A percentile compares a stretch with the other conserved stretches of the same genome.
These are phyloP conservation scores for Boletus patriciae DNA, from an alignment of 768 basidiomycete genomes.

Conservation along the genomic window DNA sequence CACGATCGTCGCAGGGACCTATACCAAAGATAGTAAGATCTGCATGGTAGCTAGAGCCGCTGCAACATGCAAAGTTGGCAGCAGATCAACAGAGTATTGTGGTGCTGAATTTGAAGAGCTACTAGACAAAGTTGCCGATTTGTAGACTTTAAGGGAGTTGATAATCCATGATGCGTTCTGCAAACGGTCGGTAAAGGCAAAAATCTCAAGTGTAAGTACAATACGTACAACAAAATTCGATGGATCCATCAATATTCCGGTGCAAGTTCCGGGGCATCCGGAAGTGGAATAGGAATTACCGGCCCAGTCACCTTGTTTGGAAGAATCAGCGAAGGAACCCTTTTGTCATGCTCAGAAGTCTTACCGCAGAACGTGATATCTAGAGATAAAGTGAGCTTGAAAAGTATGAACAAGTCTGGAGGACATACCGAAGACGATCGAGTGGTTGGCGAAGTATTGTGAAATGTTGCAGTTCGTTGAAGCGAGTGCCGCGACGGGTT, in stretches of 20 bases:
- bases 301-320: constrained; percentile 70
- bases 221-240: constrained; percentile 64
- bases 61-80: constrained; percentile 12
- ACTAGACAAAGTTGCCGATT: constrained; percentile 49
- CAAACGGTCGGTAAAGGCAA: constrained; percentile 5
- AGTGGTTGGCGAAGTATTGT: constrained; percentile 64
- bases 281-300: constrained; percentile 76
- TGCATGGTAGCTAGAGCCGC: constrained; percentile 11
- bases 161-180: constrained; percentile 84
- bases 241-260: constrained; percentile 61
- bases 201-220: background rate
- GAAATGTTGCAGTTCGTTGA: constrained; percentile 56
- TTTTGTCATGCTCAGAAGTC: constrained; percentile 13
- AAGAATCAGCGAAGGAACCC: constrained; percentile 6
- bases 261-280: constrained; percentile 74
- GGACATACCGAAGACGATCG: constrained; percentile 69
- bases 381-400: constrained; percentile 31
- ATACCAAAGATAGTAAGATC: constrained; percentile 18
- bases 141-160: constrained; percentile 75
- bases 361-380: constrained; percentile 83
- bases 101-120: constrained; percentile 26
- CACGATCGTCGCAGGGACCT: background rate
- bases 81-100: constrained; percentile 3
- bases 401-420: background rate
- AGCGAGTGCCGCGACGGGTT: constrained; percentile 60